Evolutionary conservation across 805 yeast genomes (phyloP).

Genomic region (Priceomyces carsonii): DNA sequence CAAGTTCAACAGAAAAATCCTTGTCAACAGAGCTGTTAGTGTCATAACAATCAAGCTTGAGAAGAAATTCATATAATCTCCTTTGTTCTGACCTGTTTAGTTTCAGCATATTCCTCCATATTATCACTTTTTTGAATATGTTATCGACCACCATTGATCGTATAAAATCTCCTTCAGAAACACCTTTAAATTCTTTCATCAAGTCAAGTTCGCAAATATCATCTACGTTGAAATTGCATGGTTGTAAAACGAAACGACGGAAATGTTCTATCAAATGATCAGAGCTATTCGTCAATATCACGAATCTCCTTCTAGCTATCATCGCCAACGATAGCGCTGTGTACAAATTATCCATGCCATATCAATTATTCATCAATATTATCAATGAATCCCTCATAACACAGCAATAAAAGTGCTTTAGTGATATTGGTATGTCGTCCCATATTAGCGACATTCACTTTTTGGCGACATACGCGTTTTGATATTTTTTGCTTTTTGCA

Average conservation of each 20-base stretch:
- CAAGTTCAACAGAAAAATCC: conserved; percentile 6
- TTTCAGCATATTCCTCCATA: conserved; percentile 20
- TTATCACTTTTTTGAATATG: conserved; percentile 10
- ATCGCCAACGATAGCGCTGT: conserved; percentile 21
- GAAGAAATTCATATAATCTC: conserved; percentile 16
- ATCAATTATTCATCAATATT: neutral
- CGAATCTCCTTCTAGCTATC: conserved; percentile 18
- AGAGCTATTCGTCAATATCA: conserved; percentile 14
- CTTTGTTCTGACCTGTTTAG: conserved; percentile 12
- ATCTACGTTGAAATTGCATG: conserved; percentile 8
- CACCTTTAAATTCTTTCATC: conserved; percentile 1
- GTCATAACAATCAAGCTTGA: conserved; percentile 22
- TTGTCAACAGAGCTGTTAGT: conserved; percentile 11
- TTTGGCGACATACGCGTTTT: conserved; percentile 3
- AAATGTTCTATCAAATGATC: conserved; percentile 6
- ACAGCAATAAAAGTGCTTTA: too few species aligned
- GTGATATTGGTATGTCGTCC: too few species aligned
- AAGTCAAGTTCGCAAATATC: conserved; percentile 13
- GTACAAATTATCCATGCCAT: conserved; percentile 19
- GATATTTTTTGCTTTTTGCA: too few species aligned
- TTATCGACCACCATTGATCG: conserved; percentile 6
- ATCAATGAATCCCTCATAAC: too few species aligned
- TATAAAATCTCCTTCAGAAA: conserved; percentile 1
- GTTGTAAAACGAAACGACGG: conserved; percentile 6
- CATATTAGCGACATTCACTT: too few species aligned